These are phyloP conservation scores for Aspergillus sp. DNA, from an alignment of 2,329 filamentous ascomycete genomes.

Conservation along the genomic window DNA sequence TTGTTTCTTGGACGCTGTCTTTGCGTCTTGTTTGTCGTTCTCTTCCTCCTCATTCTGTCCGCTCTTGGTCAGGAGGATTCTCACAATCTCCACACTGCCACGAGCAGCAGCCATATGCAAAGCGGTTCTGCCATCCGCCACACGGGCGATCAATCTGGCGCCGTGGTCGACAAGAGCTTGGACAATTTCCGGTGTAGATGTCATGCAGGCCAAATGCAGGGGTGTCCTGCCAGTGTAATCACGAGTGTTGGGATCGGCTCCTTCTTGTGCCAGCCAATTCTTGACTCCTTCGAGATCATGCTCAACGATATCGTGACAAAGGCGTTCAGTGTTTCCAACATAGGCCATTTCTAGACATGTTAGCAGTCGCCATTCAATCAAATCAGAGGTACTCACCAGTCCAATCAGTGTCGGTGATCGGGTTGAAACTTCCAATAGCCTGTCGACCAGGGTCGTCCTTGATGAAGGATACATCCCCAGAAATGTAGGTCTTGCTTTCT, in stretches of 20 bases:
- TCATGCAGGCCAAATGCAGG: conserved; percentile 68
- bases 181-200: conserved; percentile 66
- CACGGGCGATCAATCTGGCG: conserved; percentile 65
- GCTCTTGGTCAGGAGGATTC: conserved; percentile 68
- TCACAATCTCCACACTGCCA: conserved; percentile 65
- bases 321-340: conserved; percentile 68
- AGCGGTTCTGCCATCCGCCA: conserved; percentile 76
- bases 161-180: conserved; percentile 66
- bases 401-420: conserved; percentile 77
- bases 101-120: conserved; percentile 75
- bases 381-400: no score
- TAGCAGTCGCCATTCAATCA: no score
- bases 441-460: conserved; percentile 79
- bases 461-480: conserved; percentile 67
- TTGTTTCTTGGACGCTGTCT: background rate
- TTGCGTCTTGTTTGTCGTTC: conserved; percentile 20
- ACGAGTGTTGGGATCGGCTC: conserved; percentile 64
- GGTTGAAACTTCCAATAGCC: conserved; percentile 68
- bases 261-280: conserved; percentile 66
- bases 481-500: conserved; percentile 72
- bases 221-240: conserved; percentile 77
- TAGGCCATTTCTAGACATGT: conserved; percentile 68
- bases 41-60: conserved; percentile 60
- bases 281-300: conserved; percentile 65
- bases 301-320: conserved; percentile 79